A percentile compares a stretch with the other conserved stretches of the same genome.
Evolutionary conservation across 1,139 yeast genomes (phyloP).

Genomic region (Candida smagusa): DNA sequence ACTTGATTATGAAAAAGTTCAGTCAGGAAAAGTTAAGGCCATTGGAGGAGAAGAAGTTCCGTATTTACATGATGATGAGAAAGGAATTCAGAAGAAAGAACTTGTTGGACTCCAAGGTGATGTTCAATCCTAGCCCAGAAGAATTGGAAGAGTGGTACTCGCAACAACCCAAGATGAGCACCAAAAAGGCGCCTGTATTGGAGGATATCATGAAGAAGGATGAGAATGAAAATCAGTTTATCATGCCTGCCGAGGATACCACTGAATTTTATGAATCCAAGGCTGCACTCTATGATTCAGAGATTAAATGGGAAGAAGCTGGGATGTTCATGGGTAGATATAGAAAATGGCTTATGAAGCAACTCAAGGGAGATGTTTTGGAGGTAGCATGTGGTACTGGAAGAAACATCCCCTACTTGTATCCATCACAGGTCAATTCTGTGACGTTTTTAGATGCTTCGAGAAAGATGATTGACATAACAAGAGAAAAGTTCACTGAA

Average conservation of each 20-base stretch:
- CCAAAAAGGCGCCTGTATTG: conserved; percentile 26
- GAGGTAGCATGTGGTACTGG: conserved; percentile 98
- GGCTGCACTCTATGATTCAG: conserved; percentile 79
- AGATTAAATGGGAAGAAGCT: conserved; percentile 82
- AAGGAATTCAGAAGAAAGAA: conserved; percentile 49
- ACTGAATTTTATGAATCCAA: conserved; percentile 76
- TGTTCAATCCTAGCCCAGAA: conserved; percentile 53
- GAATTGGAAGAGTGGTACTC: conserved; percentile 46
- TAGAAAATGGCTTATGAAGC: conserved; percentile 80
- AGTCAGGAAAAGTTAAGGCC: conserved; percentile 50
- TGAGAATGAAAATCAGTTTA: conserved; percentile 35
- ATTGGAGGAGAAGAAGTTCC: conserved; percentile 52
- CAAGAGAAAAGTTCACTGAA: conserved; percentile 69
- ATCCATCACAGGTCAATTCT: conserved; percentile 58
- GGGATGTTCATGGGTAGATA: conserved; percentile 78
- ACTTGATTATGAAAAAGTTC: conserved; percentile 54
- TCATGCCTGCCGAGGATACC: conserved; percentile 74
- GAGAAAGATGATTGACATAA: conserved; percentile 76
- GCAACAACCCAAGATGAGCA: conserved; percentile 30
- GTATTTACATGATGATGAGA: conserved; percentile 51
- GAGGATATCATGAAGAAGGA: conserved; percentile 14
- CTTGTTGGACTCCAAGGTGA: conserved; percentile 39
- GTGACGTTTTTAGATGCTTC: conserved; percentile 87
- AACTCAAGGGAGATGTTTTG: conserved; percentile 80
- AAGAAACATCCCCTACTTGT: conserved; percentile 75